Conservation (phyloP, 257 asterid genomes). For the Echium plantagineum region DNA sequence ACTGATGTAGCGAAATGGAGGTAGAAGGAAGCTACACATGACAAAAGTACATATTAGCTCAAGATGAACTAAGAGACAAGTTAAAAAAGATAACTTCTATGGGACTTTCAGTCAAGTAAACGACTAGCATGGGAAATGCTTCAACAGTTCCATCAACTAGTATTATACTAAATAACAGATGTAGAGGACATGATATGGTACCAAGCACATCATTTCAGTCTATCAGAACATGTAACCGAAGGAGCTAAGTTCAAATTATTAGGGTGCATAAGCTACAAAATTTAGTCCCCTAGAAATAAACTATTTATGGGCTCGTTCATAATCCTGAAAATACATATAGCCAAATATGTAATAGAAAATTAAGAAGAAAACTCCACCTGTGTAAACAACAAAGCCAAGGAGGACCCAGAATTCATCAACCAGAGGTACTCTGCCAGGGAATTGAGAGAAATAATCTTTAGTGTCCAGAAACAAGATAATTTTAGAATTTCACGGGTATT, state of each 20-base stretch:
- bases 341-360: not conserved
- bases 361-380: conserved; percentile 29
- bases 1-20: conserved; percentile 84
- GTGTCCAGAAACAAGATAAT: not conserved
- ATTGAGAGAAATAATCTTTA: not conserved
- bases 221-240: no score
- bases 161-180: no score
- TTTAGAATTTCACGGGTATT: not conserved
- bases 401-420: conserved; percentile 80
- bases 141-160: no score
- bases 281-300: not conserved
- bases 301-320: not conserved
- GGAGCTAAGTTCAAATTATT: no score
- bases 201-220: no score
- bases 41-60: not conserved
- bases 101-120: no score
- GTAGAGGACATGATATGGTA: no score
- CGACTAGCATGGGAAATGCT: not conserved
- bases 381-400: conserved; percentile 53
- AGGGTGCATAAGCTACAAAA: not conserved
- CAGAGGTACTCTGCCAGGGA: conserved; percentile 52
- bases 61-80: not conserved
- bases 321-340: not conserved
- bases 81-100: not conserved
- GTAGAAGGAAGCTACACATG: conserved; percentile 57